These are phyloP conservation scores for Carnegiea gigantea DNA, from an alignment of 179 eudicot species.

Conservation along the genomic window DNA sequence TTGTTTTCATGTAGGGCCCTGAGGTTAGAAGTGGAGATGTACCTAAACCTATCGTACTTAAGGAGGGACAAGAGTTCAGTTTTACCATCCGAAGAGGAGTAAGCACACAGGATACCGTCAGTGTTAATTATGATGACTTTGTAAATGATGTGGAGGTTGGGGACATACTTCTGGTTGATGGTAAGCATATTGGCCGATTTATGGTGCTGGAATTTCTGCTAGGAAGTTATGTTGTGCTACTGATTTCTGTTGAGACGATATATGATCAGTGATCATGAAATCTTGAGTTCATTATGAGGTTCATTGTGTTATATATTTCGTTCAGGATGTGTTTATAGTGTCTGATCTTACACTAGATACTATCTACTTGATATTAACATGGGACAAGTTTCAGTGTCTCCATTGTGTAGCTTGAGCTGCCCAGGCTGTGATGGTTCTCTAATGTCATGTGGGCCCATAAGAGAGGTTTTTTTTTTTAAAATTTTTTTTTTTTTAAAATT, in stretches of 20 bases:
- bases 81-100: conserved; percentile 93
- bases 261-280: neutral
- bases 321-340: neutral
- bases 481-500: too few relatives aligned
- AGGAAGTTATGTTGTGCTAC: neutral
- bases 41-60: conserved; percentile 75
- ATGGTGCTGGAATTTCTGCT: neutral
- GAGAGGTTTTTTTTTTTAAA: too few relatives aligned
- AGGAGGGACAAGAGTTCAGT: conserved; percentile 89
- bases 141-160: conserved; percentile 91
- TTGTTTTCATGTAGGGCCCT: conserved; percentile 71
- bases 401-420: neutral
- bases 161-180: conserved; percentile 91
- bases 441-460: neutral
- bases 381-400: neutral
- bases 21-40: conserved; percentile 99
- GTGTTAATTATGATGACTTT: conserved; percentile 96
- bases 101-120: conserved; percentile 75
- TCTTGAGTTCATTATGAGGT: neutral
- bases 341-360: neutral
- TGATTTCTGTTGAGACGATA: neutral
- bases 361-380: neutral
- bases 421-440: neutral
- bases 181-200: conserved; percentile 39
- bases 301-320: neutral